These are phyloP conservation scores for Lipomyces japonicus DNA, from an alignment of 805 yeast genomes.

Conservation along the genomic window DNA sequence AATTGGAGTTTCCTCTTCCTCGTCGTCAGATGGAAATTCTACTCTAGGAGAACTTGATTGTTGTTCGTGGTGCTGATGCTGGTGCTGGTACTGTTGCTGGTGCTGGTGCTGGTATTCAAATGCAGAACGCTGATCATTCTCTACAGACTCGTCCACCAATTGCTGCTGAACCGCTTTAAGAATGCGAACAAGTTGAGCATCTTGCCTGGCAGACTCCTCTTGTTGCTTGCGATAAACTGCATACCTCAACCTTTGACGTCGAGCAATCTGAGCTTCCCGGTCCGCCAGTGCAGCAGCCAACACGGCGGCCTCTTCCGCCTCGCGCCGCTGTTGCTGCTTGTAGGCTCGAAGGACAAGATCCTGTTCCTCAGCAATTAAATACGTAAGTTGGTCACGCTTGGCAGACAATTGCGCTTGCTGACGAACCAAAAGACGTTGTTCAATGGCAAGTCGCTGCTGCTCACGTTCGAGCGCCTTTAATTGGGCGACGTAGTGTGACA, in stretches of 20 bases:
- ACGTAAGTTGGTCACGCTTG: conserved; percentile 30
- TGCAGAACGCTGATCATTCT: neutral
- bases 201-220: conserved; percentile 22
- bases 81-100: neutral
- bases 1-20: conserved; percentile 14
- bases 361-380: conserved; percentile 31
- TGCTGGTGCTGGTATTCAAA: neutral
- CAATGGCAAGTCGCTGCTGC: conserved; percentile 28
- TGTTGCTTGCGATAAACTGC: conserved; percentile 28
- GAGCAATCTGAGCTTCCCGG: conserved; percentile 23
- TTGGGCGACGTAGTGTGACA: conserved; percentile 30
- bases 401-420: conserved; percentile 25
- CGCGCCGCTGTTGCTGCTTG: conserved; percentile 21
- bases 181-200: conserved; percentile 16
- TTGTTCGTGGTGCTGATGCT: neutral
- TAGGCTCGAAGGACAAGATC: conserved; percentile 30
- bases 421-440: conserved; percentile 24
- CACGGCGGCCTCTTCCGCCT: conserved; percentile 15
- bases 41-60: neutral
- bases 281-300: conserved; percentile 18
- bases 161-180: conserved; percentile 11
- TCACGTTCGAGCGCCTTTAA: conserved; percentile 30
- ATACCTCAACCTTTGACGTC: conserved; percentile 22
- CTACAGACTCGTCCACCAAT: neutral
- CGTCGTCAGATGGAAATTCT: conserved; percentile 9